phyloP scores from a whole-genome alignment of 441 rosid species.

The Pelargonium fulgidum region DNA sequence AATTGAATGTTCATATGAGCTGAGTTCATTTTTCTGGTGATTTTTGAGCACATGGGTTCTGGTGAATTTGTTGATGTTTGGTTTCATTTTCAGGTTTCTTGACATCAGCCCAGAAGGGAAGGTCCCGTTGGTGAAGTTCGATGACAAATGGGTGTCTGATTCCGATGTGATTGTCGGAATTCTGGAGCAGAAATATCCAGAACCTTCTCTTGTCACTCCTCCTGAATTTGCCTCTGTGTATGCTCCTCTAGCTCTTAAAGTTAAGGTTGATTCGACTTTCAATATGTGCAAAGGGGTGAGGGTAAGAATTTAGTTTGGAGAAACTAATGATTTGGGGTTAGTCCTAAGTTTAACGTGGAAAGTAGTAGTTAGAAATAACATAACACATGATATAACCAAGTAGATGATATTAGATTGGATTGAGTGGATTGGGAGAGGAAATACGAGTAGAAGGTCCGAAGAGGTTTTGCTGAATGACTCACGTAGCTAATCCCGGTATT shows the following conservation, averaged over 20 bases:
- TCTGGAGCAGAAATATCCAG: slow-evolving; percentile 81
- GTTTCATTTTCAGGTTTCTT: slow-evolving; percentile 47
- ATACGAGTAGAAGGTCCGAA: no score
- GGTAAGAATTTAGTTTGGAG: no score
- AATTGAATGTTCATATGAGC: neutral
- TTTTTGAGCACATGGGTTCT: slow-evolving; percentile 18
- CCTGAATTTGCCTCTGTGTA: slow-evolving; percentile 63
- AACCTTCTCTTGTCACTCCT: slow-evolving; percentile 60
- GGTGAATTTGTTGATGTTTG: neutral
- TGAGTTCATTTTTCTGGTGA: neutral
- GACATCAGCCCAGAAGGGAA: slow-evolving; percentile 78
- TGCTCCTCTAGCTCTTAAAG: slow-evolving; percentile 13
- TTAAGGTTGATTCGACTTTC: no score
- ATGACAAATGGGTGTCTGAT: slow-evolving; percentile 81
- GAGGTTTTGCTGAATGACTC: neutral
- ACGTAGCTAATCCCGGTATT: neutral
- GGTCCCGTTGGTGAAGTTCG: slow-evolving; percentile 67
- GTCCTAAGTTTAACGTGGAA: no score
- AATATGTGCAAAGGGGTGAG: no score
- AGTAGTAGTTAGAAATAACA: no score
- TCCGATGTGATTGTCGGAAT: slow-evolving; percentile 74
- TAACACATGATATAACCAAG: no score
- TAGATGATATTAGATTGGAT: no score
- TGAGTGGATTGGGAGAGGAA: no score
- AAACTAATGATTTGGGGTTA: no score